Conservation (phyloP, 1,284 basidiomycete species). For the Coniophora puteana region DNA sequence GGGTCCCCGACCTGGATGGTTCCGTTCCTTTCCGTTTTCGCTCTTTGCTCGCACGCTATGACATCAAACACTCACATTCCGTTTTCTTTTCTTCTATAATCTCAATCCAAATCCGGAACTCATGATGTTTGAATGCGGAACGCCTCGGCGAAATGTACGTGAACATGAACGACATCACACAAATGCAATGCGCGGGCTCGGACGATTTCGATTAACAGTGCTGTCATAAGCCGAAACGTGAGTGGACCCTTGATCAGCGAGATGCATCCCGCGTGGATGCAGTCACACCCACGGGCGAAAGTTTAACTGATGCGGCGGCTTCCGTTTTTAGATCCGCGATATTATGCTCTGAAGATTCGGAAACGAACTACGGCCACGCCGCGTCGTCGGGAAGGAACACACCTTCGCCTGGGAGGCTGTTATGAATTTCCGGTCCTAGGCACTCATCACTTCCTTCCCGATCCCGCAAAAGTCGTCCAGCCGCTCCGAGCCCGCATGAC, state of each 20-base stretch:
- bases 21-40: constrained; percentile 12
- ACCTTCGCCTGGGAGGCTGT: too few relatives aligned
- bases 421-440: too few relatives aligned
- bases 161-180: constrained; percentile 19
- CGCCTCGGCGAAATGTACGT: too few relatives aligned
- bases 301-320: neutral
- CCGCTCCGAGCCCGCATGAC: too few relatives aligned
- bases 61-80: constrained; percentile 10
- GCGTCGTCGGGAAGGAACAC: too few relatives aligned
- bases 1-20: constrained; percentile 19
- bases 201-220: constrained; percentile 33
- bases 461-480: too few relatives aligned
- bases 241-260: constrained; percentile 29
- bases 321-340: constrained; percentile 41
- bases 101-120: constrained; percentile 15
- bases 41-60: constrained; percentile 13
- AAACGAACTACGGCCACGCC: neutral
- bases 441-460: too few relatives aligned
- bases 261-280: constrained; percentile 2
- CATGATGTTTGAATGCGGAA: too few relatives aligned
- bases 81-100: constrained; percentile 12
- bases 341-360: constrained; percentile 42
- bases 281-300: constrained; percentile 8
- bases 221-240: constrained; percentile 68
- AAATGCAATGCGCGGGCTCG: constrained; percentile 10